Percentiles rank a stretch among this genome's conserved stretches.
phyloP scores from a whole-genome alignment of 31 red algal genomes.

The Asparagopsis taxiformis region DNA sequence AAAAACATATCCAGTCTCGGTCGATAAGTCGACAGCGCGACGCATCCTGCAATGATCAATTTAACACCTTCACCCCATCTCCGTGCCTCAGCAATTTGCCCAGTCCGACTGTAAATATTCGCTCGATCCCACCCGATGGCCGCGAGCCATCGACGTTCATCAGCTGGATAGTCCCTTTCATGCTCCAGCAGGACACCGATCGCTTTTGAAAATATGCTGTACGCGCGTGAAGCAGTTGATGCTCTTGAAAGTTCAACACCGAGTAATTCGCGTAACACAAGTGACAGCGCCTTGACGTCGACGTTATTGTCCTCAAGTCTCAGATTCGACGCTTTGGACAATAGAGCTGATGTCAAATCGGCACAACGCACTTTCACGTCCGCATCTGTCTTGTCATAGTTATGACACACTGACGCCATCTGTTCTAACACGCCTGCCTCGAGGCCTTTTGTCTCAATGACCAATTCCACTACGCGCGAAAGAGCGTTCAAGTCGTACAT shows the following conservation, averaged over 20 bases:
- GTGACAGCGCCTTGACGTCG: slow-evolving; percentile 25
- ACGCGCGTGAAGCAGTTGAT: slow-evolving; percentile 13
- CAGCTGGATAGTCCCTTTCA: slow-evolving; percentile 30
- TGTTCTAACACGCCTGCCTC: slow-evolving; percentile 41
- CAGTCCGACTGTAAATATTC: slow-evolving; percentile 47
- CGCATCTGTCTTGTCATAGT: slow-evolving; percentile 6
- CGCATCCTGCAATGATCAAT: slow-evolving; percentile 16
- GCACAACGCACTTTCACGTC: slow-evolving; percentile 15
- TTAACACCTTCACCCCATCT: slow-evolving; percentile 43
- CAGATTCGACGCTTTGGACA: slow-evolving; percentile 31
- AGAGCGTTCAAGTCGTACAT: slow-evolving; percentile 26
- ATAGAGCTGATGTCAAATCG: slow-evolving; percentile 31
- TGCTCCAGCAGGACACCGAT: slow-evolving; percentile 38
- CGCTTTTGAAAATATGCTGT: slow-evolving; percentile 32
- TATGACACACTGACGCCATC: slow-evolving; percentile 49
- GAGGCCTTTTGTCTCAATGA: neutral
- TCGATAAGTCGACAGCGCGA: slow-evolving; percentile 29
- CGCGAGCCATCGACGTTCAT: slow-evolving; percentile 57
- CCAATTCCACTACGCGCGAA: slow-evolving; percentile 7
- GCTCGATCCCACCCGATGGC: slow-evolving; percentile 64
- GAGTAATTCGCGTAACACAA: slow-evolving; percentile 47
- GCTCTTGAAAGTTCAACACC: slow-evolving; percentile 51
- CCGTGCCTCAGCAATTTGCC: slow-evolving; percentile 43
- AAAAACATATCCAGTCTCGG: slow-evolving; percentile 37
- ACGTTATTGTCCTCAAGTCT: slow-evolving; percentile 18